Conservation (phyloP, 2,329 filamentous ascomycete species). For the Trichoderma guizhouense region DNA sequence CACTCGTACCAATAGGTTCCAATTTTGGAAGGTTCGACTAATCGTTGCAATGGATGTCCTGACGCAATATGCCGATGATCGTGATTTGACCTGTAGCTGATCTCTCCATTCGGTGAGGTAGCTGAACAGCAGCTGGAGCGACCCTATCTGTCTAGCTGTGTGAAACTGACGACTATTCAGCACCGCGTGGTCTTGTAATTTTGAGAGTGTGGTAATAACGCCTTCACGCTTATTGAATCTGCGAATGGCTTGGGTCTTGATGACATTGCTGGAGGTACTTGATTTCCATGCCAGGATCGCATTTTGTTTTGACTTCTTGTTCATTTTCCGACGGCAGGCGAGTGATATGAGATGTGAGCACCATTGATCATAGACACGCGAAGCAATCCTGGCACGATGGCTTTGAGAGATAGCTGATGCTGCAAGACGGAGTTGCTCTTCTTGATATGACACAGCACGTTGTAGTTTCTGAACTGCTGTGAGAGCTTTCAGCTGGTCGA, state of each 20-base stretch:
- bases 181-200: constrained; percentile 24
- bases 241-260: constrained; percentile 22
- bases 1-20: constrained; percentile 34
- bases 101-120: constrained; percentile 33
- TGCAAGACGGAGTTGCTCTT: constrained; percentile 28
- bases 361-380: constrained; percentile 29
- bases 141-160: constrained; percentile 20
- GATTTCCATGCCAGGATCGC: constrained; percentile 26
- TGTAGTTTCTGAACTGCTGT: constrained; percentile 35
- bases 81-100: constrained; percentile 27
- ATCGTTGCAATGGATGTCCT: constrained; percentile 23
- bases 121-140: constrained; percentile 22
- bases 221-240: constrained; percentile 20
- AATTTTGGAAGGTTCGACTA: constrained; percentile 27
- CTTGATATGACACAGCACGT: constrained; percentile 28
- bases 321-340: constrained; percentile 23
- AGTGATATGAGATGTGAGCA: constrained; percentile 26
- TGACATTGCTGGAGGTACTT: constrained; percentile 19
- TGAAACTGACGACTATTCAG: not conserved
- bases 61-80: constrained; percentile 26
- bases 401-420: constrained; percentile 25
- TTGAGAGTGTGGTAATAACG: constrained; percentile 21
- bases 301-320: constrained; percentile 20
- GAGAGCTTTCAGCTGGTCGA: constrained; percentile 30
- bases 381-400: constrained; percentile 24